A percentile compares a stretch with the other conserved stretches of the same genome.
phyloP scores from a whole-genome alignment of 495 filamentous ascomycete species.

The Neurospora tetrasperma region DNA sequence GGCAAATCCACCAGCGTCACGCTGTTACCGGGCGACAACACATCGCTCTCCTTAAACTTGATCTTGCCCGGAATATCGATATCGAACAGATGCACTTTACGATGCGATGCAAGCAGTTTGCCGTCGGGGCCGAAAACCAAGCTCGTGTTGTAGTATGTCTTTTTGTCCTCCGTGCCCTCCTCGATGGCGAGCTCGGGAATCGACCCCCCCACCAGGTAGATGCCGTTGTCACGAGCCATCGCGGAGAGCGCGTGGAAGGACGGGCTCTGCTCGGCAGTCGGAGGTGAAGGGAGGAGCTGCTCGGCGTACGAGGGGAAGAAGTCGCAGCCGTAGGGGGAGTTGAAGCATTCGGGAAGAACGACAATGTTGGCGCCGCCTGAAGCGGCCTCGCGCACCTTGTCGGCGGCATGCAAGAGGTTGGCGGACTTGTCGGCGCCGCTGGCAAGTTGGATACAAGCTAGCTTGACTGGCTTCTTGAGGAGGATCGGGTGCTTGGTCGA shows the following conservation, averaged over 20 bases:
- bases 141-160: slow-evolving; percentile 86
- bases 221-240: slow-evolving; percentile 63
- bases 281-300: slow-evolving; percentile 68
- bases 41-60: slow-evolving; percentile 79
- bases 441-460: slow-evolving; percentile 75
- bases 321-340: slow-evolving; percentile 87
- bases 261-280: slow-evolving; percentile 57
- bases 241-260: slow-evolving; percentile 74
- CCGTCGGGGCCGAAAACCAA: slow-evolving; percentile 74
- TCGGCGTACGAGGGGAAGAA: slow-evolving; percentile 92
- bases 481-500: slow-evolving; percentile 41
- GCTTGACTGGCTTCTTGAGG: slow-evolving; percentile 64
- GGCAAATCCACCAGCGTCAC: slow-evolving; percentile 74
- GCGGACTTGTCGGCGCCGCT: slow-evolving; percentile 69
- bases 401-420: slow-evolving; percentile 74
- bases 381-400: slow-evolving; percentile 76
- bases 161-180: slow-evolving; percentile 15
- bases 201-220: slow-evolving; percentile 82
- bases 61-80: slow-evolving; percentile 97
- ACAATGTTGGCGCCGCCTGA: slow-evolving; percentile 62
- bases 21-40: slow-evolving; percentile 71
- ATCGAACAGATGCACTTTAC: slow-evolving; percentile 97
- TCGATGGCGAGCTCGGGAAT: slow-evolving; percentile 65
- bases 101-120: slow-evolving; percentile 68
- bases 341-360: slow-evolving; percentile 83